Evolutionary conservation across 1,284 basidiomycete genomes (phyloP).

Genomic region (Apiotrichum gamsii): DNA sequence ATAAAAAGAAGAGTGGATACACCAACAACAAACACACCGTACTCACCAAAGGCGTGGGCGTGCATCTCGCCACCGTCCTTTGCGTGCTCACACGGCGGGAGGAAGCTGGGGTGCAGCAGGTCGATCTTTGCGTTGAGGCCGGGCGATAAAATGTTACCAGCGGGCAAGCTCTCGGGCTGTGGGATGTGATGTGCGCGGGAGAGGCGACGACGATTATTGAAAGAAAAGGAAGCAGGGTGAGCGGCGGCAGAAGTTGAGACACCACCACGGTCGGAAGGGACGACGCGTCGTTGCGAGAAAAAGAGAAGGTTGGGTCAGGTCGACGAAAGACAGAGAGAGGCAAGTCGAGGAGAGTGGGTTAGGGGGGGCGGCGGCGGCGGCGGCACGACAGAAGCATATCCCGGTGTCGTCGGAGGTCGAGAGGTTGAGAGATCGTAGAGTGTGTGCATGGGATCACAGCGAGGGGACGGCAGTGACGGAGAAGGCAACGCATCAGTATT

Average conservation of each 20-base stretch:
- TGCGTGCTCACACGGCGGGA: slow-evolving; percentile 40
- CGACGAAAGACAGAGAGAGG: no score
- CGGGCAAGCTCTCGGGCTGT: no score
- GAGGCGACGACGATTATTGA: not conserved
- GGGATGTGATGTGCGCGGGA: no score
- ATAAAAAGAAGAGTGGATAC: no score
- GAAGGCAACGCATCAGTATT: not conserved
- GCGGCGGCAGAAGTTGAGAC: not conserved
- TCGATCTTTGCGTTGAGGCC: slow-evolving; percentile 21
- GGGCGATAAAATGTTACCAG: no score
- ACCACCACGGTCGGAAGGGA: not conserved
- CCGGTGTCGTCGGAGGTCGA: no score
- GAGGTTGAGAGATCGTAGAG: not conserved
- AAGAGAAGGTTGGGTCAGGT: not conserved
- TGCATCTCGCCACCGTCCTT: slow-evolving; percentile 39
- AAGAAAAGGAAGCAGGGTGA: not conserved
- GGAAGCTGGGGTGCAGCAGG: slow-evolving; percentile 37
- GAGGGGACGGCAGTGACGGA: no score
- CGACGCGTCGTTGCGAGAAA: not conserved
- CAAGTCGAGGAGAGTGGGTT: no score
- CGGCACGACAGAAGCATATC: no score
- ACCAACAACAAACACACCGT: no score
- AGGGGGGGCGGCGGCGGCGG: no score
- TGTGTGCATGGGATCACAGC: not conserved
- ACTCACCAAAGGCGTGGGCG: slow-evolving; percentile 42